Evolutionary conservation across 495 filamentous ascomycete species (phyloP).

Genomic region (Penicillium tannophilum): DNA sequence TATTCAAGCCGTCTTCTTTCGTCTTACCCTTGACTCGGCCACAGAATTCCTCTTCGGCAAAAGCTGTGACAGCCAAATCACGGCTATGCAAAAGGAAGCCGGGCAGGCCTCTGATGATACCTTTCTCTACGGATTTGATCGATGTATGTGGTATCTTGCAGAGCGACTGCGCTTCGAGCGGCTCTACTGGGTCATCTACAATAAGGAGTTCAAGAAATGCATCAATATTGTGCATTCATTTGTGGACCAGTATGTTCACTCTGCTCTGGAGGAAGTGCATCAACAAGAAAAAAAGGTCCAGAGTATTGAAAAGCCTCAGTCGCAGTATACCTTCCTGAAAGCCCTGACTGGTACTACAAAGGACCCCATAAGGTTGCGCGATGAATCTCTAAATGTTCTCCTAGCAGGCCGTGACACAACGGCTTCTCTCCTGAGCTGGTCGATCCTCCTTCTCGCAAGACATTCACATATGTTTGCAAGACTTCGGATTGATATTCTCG

Average conservation of each 20-base stretch:
- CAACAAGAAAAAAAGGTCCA: background rate
- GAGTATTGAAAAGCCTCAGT: background rate
- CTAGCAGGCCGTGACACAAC: constrained; percentile 65
- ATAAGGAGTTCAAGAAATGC: too few species aligned
- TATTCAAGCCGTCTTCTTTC: background rate
- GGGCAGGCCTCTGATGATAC: background rate
- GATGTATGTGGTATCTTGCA: too few species aligned
- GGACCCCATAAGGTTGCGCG: constrained; percentile 15
- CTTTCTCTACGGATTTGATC: background rate
- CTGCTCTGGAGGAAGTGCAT: background rate
- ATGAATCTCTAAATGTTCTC: constrained; percentile 44
- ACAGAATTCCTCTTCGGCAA: constrained; percentile 76
- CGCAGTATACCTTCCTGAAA: constrained; percentile 22
- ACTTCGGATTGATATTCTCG: background rate
- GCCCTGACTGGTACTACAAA: constrained; percentile 20
- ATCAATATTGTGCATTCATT: background rate
- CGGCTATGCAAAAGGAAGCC: background rate
- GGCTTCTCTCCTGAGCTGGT: constrained; percentile 48
- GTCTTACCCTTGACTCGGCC: constrained; percentile 62
- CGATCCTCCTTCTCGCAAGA: background rate
- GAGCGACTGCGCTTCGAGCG: too few species aligned
- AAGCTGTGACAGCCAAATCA: constrained; percentile 42
- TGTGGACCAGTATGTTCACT: background rate
- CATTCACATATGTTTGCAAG: background rate
- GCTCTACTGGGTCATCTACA: too few species aligned